Conservation (phyloP, 495 filamentous ascomycete genomes). For the Aspergillus egyptiacus region DNA sequence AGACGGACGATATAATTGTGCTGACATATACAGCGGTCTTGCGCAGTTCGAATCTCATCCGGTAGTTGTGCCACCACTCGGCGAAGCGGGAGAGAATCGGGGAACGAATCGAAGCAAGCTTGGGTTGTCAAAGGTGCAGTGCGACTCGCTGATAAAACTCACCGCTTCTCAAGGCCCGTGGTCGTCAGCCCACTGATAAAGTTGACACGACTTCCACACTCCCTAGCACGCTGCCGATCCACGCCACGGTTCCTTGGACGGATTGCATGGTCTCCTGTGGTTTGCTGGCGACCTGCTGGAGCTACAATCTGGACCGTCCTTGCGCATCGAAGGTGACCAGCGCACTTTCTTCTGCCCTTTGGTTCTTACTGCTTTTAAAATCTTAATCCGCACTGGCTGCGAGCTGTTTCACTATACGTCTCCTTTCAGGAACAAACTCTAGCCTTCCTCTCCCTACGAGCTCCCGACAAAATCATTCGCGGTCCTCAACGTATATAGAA, state of each 20-base stretch:
- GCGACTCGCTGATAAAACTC: slow-evolving; percentile 8
- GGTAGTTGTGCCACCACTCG: neutral
- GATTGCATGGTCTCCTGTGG: slow-evolving; percentile 11
- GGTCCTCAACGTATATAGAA: too few relatives aligned
- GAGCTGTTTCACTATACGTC: neutral
- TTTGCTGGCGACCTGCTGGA: slow-evolving; percentile 7
- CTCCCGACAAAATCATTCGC: too few relatives aligned
- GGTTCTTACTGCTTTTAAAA: slow-evolving; percentile 18
- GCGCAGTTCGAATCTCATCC: neutral
- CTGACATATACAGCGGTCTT: neutral
- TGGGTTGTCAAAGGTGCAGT: neutral
- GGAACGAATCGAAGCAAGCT: neutral
- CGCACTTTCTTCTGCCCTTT: neutral
- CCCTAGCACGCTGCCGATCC: slow-evolving; percentile 10
- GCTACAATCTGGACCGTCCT: slow-evolving; percentile 9
- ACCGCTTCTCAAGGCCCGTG: slow-evolving; percentile 16
- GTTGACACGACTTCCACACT: slow-evolving; percentile 10
- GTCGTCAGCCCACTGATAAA: slow-evolving; percentile 15
- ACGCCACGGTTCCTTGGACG: slow-evolving; percentile 10
- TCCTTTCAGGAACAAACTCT: neutral
- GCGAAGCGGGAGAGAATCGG: neutral
- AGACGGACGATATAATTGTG: neutral
- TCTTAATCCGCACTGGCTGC: slow-evolving; percentile 3
- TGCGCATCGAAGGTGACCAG: neutral
- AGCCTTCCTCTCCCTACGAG: neutral